Conservation (phyloP, 371 early-diverging fungal species). For the Mycotypha africana region DNA sequence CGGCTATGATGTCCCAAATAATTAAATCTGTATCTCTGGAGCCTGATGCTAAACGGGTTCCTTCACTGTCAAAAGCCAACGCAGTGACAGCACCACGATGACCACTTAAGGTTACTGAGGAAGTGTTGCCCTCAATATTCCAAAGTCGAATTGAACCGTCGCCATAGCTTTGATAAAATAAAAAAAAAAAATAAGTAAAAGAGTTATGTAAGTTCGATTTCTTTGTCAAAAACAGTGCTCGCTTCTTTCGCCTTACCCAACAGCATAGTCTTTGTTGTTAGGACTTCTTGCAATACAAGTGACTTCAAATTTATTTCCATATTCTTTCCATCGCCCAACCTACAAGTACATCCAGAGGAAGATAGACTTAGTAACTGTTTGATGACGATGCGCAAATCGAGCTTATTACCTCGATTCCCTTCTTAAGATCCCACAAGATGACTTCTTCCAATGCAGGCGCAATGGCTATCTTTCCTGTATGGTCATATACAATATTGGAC, state of each 20-base stretch:
- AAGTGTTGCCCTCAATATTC: slow-evolving; percentile 44
- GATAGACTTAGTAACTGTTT: not conserved
- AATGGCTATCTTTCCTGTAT: slow-evolving; percentile 65
- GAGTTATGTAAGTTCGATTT: no score
- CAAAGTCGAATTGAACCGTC: slow-evolving; percentile 84
- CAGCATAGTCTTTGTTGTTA: slow-evolving; percentile 67
- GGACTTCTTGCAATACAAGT: slow-evolving; percentile 67
- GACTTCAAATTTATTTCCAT: slow-evolving; percentile 74
- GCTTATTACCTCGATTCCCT: slow-evolving; percentile 64
- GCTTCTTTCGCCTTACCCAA: slow-evolving; percentile 77
- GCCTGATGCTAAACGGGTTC: slow-evolving; percentile 85
- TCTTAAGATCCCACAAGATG: slow-evolving; percentile 82
- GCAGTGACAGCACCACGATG: slow-evolving; percentile 86
- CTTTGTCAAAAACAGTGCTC: no score
- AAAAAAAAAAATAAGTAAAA: no score
- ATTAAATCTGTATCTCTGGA: slow-evolving; percentile 90
- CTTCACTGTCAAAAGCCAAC: slow-evolving; percentile 72
- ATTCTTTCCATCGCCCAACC: slow-evolving; percentile 70
- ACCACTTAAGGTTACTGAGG: slow-evolving; percentile 81
- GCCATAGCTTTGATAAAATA: slow-evolving; percentile 53
- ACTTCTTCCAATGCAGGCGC: slow-evolving; percentile 83
- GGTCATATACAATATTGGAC: slow-evolving; percentile 69
- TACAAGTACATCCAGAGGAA: slow-evolving; percentile 11
- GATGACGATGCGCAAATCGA: no score
- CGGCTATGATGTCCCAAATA: slow-evolving; percentile 92